Base-by-base conservation (phyloP, 2,329 filamentous ascomycete species). In the Uncinocarpus reesii region DNA sequence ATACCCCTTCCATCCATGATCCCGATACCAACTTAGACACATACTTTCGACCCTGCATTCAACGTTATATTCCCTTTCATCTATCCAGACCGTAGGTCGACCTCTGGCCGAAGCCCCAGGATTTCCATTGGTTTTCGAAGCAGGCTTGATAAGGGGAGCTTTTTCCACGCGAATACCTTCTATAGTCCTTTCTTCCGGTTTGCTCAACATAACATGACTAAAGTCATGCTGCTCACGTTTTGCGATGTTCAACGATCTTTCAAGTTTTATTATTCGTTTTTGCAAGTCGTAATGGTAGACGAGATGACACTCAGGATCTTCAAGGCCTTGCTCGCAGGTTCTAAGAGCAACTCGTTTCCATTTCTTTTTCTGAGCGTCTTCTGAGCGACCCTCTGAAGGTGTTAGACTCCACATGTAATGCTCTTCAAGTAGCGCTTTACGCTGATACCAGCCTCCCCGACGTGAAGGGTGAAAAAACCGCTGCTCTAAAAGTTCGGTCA, bases 261-360 rank as follows among this genome's bases (percentile, higher is more conserved):
- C 92, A 0, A 98, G 76, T 66, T 95, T 96, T 42, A 79, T 76
- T n/a, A 95, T 78, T 1, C 92, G 83, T 64, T 95, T 96, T 63
- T 96, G 90, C 5, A 98, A 71, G 59, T 96, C 90, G 60, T 94
- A 87, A 62, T 98, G 90, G 62, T 86, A 90, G 51, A 95, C 92
- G 20, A 95, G 67, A 65, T 98, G 92, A 51, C 90, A 94, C 49
- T 92, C 77, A 23, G 80, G 80, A 58, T 98, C 92, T 62, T 95
- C 83, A 0, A 98, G 73, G 0, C 86, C 92, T 34, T 77, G 72
- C 64, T 95, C 89, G 60, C 92, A 96, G 0, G 92, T 98, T 6
- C 72, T 68, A 3, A 86, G 71, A 0, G 92, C 86, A 16, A 81
- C 74, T 7, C 77, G 74, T 61, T 82, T 87, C 89, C 89, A 98